These are phyloP conservation scores for Solanum lycopersicoides DNA, from an alignment of 257 asterid genomes.

Conservation along the genomic window DNA sequence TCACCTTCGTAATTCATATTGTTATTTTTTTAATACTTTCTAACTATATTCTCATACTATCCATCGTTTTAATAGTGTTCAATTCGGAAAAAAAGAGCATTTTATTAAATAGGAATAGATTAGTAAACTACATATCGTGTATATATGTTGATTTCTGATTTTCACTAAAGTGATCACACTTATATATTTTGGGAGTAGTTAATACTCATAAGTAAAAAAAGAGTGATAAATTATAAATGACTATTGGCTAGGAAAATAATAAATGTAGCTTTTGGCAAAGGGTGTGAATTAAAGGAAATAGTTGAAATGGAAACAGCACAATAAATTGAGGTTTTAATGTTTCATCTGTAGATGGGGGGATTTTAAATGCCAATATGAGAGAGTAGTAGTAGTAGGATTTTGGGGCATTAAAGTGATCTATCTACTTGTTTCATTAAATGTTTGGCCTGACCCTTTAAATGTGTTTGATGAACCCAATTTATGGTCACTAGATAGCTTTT, in stretches of 20 bases:
- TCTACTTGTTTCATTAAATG: slow-evolving; percentile 47
- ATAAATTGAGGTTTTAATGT: slow-evolving; percentile 20
- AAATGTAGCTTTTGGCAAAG: neutral
- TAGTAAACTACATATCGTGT: neutral
- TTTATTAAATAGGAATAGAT: neutral
- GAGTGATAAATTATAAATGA: neutral
- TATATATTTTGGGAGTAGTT: neutral
- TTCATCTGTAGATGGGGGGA: slow-evolving; percentile 4
- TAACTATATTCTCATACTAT: neutral
- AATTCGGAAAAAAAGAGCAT: neutral
- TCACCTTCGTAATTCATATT: neutral
- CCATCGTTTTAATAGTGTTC: neutral
- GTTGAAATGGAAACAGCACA: slow-evolving; percentile 9
- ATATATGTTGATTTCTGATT: too few species aligned
- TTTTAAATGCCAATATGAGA: slow-evolving; percentile 24
- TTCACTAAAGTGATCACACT: neutral
- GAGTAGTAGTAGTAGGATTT: slow-evolving; percentile 19
- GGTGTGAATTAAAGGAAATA: neutral
- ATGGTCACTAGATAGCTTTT: neutral
- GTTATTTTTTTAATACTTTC: neutral
- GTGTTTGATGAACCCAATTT: slow-evolving; percentile 14
- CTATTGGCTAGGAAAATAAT: neutral
- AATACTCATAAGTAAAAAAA: too few species aligned
- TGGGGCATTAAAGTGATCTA: slow-evolving; percentile 39
- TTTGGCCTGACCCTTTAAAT: slow-evolving; percentile 33